Evolutionary conservation across 345 rosid species (phyloP), one percentile per base, ranked within the genome.

Genomic region (Melastoma malabathricum): DNA sequence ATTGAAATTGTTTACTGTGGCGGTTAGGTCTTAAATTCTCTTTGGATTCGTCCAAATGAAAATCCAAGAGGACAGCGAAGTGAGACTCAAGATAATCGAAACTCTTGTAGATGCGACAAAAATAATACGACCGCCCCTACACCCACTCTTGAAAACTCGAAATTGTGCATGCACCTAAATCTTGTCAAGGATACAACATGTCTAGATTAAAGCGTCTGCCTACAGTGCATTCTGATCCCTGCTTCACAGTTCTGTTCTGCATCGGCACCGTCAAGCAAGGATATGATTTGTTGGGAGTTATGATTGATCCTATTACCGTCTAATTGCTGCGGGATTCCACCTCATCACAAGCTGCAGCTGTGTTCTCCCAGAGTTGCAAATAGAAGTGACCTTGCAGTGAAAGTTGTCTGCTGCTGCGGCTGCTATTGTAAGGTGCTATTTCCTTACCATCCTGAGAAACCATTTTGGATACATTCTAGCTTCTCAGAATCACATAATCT

Each of bases 61-160:
- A 74, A 90, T 90, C 64, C 98, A 82, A 52, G 84, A 84, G 60
- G 96, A 84, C 44, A 80, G 96, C 52, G 96, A 90, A 73, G 98
- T 86, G 52, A 80, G 95, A 34, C 62, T 86, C 51, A 89, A 89
- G 88, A 83, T 89, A 56, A 86, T 89, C 43, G 95, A 95, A 29
- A 89, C 94, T 48, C 73, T 89, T 25, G 96, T 90, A 15, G 98
- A 90, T 76, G 90, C 90, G 34, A 80, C 88, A 13, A 94, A 81
- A 68, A 89, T 79, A 50, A 90, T 89, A 80, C 0, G 82, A 49
- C 49, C n/a, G n/a, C n/a, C 44, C 4, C 41, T 34, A 12, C 41
- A 34, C 12, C 41, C 41, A 34, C 41, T 6, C 12, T 5, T 0
- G 17, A 25, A 50, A n/a, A 16, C 41, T 0, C 17, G 44, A n/a